phyloP scores from a whole-genome alignment of 2,329 filamentous ascomycete species.

The Trichoderma guizhouense region DNA sequence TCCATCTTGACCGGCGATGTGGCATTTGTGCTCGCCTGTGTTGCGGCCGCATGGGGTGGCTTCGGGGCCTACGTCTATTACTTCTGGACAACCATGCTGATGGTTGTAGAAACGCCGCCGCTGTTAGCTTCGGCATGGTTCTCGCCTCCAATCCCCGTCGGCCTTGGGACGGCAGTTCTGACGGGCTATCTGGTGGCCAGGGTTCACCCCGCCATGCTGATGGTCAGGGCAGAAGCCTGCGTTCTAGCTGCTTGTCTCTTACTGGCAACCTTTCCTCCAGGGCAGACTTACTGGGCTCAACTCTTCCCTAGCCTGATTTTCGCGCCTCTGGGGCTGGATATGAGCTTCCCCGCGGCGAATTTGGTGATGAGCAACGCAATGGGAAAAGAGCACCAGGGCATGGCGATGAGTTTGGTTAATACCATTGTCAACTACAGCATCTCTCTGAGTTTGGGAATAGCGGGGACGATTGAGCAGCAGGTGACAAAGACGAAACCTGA shows the following conservation, averaged over 20 bases:
- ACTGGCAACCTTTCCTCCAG: not conserved
- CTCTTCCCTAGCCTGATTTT: conserved; percentile 36
- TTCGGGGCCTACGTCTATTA: not conserved
- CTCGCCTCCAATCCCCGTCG: not conserved
- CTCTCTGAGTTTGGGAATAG: conserved; percentile 62
- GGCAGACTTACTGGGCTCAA: conserved; percentile 22
- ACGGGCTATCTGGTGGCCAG: not conserved
- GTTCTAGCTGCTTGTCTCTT: not conserved
- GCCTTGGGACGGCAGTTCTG: not conserved
- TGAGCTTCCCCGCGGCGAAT: conserved; percentile 61
- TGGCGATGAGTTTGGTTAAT: conserved; percentile 54
- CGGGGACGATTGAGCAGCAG: conserved; percentile 55
- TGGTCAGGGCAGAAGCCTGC: not conserved
- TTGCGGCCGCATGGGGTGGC: conserved; percentile 40
- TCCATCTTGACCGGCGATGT: conserved; percentile 41
- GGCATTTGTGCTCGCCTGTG: conserved; percentile 55
- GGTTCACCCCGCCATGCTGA: not conserved
- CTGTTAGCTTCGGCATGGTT: not conserved
- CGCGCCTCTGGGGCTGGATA: conserved; percentile 56
- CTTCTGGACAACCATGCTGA: not conserved
- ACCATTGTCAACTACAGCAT: conserved; percentile 69
- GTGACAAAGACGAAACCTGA: not conserved
- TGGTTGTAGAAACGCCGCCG: not conserved
- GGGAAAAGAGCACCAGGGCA: conserved; percentile 43
- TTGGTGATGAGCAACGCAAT: conserved; percentile 56